A percentile compares a stretch with the other conserved stretches of the same genome.
Evolutionary conservation across 176 grass and related monocot genomes (phyloP).

Genomic region (Leersia perrieri): DNA sequence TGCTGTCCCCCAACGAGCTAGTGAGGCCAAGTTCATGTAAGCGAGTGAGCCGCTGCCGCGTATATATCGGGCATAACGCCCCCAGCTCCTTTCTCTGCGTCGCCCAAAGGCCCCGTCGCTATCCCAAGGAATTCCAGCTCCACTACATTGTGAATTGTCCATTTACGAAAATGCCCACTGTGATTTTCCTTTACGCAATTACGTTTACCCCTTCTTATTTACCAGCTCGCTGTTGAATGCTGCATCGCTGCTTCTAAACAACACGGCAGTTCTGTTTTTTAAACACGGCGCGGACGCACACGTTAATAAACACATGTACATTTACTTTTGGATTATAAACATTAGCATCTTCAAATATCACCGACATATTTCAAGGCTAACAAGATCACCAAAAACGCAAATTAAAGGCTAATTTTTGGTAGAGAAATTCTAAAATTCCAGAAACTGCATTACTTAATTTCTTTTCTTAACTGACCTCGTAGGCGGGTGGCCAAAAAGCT

Average conservation of each 20-base stretch:
- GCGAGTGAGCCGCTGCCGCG: constrained; percentile 41
- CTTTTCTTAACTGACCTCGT: too few species aligned
- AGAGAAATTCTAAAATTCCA: neutral
- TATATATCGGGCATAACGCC: constrained; percentile 39
- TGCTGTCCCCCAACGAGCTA: constrained; percentile 34
- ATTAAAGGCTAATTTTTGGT: too few species aligned
- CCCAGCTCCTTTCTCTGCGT: neutral
- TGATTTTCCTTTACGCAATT: neutral
- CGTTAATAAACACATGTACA: too few species aligned
- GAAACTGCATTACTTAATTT: neutral
- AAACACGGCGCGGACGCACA: too few species aligned
- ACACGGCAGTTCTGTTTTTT: too few species aligned
- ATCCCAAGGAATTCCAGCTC: constrained; percentile 49
- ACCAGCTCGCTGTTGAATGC: neutral
- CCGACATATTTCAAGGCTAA: too few species aligned
- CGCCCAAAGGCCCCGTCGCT: constrained; percentile 31
- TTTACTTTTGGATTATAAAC: too few species aligned
- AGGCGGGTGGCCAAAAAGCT: too few species aligned
- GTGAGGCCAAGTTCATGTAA: constrained; percentile 13
- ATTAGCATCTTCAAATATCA: too few species aligned
- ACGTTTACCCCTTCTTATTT: too few species aligned
- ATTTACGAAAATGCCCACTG: constrained; percentile 34
- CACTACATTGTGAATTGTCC: neutral
- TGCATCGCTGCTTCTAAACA: neutral
- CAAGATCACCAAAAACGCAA: too few species aligned